Conservation (phyloP, 2,329 filamentous ascomycete genomes). For the Dactylellina sp. region DNA sequence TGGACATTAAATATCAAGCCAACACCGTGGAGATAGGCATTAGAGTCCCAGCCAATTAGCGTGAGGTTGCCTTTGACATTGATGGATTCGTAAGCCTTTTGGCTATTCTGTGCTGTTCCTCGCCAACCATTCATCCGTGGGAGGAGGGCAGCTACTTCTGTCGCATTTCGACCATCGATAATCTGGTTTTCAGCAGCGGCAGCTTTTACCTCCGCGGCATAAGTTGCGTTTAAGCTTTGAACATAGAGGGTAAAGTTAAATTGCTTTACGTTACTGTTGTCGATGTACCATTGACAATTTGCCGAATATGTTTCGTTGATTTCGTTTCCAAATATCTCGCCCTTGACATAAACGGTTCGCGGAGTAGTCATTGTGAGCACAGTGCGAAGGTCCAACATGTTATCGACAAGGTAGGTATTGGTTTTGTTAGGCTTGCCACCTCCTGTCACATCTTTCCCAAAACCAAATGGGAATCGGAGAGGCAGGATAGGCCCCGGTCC, state of each 20-base stretch:
- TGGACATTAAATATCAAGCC: conserved; percentile 54
- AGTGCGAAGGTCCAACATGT: conserved; percentile 54
- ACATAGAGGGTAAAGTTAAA: conserved; percentile 57
- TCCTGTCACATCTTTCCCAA: conserved; percentile 47
- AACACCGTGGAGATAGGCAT: conserved; percentile 50
- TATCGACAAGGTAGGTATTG: conserved; percentile 53
- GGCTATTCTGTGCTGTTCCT: conserved; percentile 53
- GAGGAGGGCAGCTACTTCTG: conserved; percentile 37
- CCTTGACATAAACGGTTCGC: conserved; percentile 55
- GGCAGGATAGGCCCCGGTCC: conserved; percentile 37
- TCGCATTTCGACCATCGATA: conserved; percentile 54
- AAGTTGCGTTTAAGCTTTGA: conserved; percentile 51
- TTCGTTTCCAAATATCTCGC: conserved; percentile 50
- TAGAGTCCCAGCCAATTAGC: conserved; percentile 47
- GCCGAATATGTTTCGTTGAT: conserved; percentile 51
- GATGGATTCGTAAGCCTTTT: conserved; percentile 56
- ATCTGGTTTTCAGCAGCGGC: conserved; percentile 32
- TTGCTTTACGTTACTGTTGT: conserved; percentile 49
- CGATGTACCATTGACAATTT: conserved; percentile 57
- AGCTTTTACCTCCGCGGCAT: conserved; percentile 45
- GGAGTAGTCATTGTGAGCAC: conserved; percentile 45
- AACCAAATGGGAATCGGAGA: conserved; percentile 51
- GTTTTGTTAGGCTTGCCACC: conserved; percentile 40
- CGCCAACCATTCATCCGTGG: conserved; percentile 57
- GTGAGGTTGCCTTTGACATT: conserved; percentile 49